These are phyloP conservation scores for Monosporascus ibericus DNA, from an alignment of 2,329 filamentous ascomycete species.

Conservation along the genomic window DNA sequence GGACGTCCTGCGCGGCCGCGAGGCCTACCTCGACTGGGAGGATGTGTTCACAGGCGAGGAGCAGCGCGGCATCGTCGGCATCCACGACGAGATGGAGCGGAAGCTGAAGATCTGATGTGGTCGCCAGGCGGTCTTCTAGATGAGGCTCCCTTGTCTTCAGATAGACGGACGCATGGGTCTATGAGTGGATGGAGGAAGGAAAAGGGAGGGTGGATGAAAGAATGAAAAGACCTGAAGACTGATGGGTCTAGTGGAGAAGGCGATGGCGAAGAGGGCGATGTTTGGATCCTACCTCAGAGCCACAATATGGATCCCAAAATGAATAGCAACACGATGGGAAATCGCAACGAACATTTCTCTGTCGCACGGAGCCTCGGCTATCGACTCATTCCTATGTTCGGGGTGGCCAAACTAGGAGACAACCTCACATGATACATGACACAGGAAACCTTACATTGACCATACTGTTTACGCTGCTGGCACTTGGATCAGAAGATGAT, in stretches of 20 bases:
- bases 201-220: neutral
- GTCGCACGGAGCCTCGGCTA: no score
- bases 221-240: neutral
- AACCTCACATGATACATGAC: no score
- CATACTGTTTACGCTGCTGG: no score
- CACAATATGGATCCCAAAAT: no score
- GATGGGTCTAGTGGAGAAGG: neutral
- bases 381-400: no score
- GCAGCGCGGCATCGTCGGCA: constrained; percentile 59
- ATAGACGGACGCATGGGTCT: neutral
- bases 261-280: neutral
- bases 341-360: no score
- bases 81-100: constrained; percentile 92
- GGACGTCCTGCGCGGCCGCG: constrained; percentile 78
- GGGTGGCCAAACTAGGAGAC: no score
- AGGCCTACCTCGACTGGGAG: constrained; percentile 81
- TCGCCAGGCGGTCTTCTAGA: no score
- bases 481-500: no score
- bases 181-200: neutral
- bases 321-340: no score
- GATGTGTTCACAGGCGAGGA: constrained; percentile 84
- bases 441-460: no score
- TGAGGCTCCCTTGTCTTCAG: neutral
- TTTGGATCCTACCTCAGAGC: no score
- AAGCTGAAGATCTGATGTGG: constrained; percentile 67